Conservation (phyloP, 495 filamentous ascomycete genomes). For the Xylaria longipes region DNA sequence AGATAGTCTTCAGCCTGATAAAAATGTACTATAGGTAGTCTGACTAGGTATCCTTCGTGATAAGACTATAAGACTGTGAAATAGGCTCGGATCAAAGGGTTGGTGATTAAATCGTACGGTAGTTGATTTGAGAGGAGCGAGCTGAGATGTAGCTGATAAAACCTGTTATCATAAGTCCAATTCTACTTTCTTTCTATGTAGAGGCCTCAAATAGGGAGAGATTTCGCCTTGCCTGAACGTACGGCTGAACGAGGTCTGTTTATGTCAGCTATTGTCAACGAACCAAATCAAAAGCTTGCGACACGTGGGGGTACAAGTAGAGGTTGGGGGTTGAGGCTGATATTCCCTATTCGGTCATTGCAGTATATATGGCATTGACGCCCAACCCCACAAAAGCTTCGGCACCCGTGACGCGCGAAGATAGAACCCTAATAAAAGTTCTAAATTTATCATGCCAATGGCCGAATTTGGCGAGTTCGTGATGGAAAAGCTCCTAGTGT, state of each 20-base stretch:
- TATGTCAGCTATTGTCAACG: slow-evolving; percentile 3
- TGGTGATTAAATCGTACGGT: not conserved
- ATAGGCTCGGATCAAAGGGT: not conserved
- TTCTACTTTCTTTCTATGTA: not conserved
- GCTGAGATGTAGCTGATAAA: slow-evolving; percentile 12
- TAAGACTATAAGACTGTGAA: not conserved
- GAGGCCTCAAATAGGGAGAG: not conserved
- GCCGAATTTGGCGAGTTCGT: not conserved
- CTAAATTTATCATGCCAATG: not conserved
- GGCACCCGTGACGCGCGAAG: not conserved
- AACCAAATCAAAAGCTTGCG: slow-evolving; percentile 3
- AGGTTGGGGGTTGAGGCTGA: slow-evolving; percentile 11
- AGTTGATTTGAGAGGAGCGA: not conserved
- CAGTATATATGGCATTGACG: not conserved
- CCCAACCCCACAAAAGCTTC: not conserved
- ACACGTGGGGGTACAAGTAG: slow-evolving; percentile 16
- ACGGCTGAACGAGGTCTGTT: not conserved
- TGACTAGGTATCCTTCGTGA: not conserved
- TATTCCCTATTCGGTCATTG: not conserved
- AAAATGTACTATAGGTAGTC: too few relatives aligned
- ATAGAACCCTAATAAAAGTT: not conserved
- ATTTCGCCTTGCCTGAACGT: slow-evolving; percentile 11
- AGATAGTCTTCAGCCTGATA: too few relatives aligned
- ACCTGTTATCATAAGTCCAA: not conserved
- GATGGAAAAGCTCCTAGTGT: not conserved